A percentile compares a stretch with the other conserved stretches of the same genome.
Evolutionary conservation across 148 eudicot species (phyloP).

Genomic region (Rhododendron simsii): DNA sequence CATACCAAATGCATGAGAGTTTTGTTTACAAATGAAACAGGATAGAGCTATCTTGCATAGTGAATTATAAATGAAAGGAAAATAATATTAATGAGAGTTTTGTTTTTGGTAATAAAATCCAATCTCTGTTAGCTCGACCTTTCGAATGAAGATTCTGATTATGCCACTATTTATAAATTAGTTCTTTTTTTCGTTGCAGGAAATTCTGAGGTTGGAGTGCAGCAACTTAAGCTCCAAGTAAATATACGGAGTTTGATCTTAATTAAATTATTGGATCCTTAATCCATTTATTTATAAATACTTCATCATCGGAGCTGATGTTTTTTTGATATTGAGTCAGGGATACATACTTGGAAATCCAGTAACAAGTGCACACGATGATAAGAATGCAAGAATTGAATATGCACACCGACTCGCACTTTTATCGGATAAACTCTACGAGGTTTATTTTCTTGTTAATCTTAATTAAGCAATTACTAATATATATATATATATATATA

Average conservation of each 20-base stretch:
- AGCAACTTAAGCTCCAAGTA: constrained; percentile 11
- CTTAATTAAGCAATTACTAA: too few relatives aligned
- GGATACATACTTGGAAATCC: constrained; percentile 18
- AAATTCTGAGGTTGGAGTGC: not conserved
- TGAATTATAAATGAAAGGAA: too few relatives aligned
- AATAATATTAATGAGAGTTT: too few relatives aligned
- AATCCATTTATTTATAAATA: too few relatives aligned
- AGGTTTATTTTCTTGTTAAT: not conserved
- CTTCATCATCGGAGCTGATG: not conserved
- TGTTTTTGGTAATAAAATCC: too few relatives aligned
- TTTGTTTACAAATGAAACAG: too few relatives aligned
- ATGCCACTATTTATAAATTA: not conserved
- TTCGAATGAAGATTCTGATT: too few relatives aligned
- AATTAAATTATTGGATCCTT: not conserved
- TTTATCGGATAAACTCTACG: constrained; percentile 1
- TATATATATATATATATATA: too few relatives aligned
- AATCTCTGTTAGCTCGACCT: too few relatives aligned
- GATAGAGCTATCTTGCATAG: too few relatives aligned
- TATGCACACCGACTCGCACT: constrained; percentile 13
- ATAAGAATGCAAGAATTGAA: constrained; percentile 3
- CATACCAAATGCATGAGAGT: too few relatives aligned
- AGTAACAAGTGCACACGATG: not conserved
- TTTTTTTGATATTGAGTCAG: not conserved
- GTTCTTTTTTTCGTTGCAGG: not conserved
- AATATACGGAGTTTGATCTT: not conserved